Base-by-base conservation (phyloP, 208 protist species). In the Wallacemonas sp. region DNA sequence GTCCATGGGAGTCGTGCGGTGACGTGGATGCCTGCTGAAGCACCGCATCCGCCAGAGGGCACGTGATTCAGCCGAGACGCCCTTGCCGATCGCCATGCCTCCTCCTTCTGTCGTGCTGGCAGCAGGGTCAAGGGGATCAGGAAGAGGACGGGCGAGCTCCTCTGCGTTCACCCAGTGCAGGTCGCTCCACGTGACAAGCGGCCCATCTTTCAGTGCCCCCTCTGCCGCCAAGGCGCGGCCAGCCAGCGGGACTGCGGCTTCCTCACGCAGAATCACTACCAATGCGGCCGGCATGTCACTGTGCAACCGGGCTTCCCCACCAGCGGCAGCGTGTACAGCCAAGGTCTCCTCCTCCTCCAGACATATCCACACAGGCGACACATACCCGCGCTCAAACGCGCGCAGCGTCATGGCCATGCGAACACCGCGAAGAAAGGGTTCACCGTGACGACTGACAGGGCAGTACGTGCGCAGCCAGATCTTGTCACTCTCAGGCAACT, bases 381-480 rank as follows among this genome's bases (percentile, higher is more conserved):
- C 65, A 54, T 90, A 89, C 23, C 58, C 64, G 19, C 75, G 72
- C 63, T 94, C 81, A 54, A 71, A 83, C 41, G 85, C 83, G 46
- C 85, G 83, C 61, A 92, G 66, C 1, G 72, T 76, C 27, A 91
- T 58, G 21, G 83, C 61, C 61, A 76, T 72, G 17, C 72, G 79
- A 5, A 80, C 27, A 9, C 60, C 48, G 16, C 74, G 67, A 24
- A 72, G 43, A 63, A 81, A 89, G 21, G 61, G 65, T 12, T 49
- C 47, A 11, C 81, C 69, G 2, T 65, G 12, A n/a, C 32, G 44
- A 60, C 87, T 68, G 33, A 81, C 58, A 2, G 88, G 88, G 4
- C 55, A 36, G 70, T 94, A 92, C 43, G 47, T 55, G 19, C 68
- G 72, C 76, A 90, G 54, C 64, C 74, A 83, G 2, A 23, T n/a